Evolutionary conservation across 805 yeast genomes (phyloP).

Genomic region (Candida andamanensis): DNA sequence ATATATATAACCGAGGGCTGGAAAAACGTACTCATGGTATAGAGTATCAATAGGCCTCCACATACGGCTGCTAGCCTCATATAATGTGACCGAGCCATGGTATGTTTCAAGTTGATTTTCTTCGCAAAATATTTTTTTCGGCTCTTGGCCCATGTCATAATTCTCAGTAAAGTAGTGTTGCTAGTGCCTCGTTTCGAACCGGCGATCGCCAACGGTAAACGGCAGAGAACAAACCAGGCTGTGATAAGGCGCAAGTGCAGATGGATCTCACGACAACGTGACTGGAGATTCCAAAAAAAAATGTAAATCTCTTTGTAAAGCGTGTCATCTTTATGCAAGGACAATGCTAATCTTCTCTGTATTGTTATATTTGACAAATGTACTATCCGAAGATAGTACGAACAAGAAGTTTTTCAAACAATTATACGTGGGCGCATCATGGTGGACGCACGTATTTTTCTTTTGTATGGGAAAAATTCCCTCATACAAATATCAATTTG

Average conservation of each 20-base stretch:
- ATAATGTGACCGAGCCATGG: conserved; percentile 12
- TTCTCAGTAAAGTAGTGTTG: no score
- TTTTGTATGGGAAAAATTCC: not conserved
- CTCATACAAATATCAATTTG: conserved; percentile 7
- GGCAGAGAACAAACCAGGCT: no score
- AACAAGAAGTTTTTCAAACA: conserved; percentile 5
- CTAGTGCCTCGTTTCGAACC: no score
- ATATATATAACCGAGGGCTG: conserved; percentile 14
- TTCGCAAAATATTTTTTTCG: no score
- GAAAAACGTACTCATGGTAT: conserved; percentile 6
- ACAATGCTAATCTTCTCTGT: conserved; percentile 99
- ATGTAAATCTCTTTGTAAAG: conserved; percentile 99
- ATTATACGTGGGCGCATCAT: not conserved
- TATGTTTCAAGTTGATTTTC: no score
- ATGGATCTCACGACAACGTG: no score
- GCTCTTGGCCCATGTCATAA: no score
- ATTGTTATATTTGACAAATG: conserved; percentile 99
- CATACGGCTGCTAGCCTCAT: conserved; percentile 10
- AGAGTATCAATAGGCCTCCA: conserved; percentile 12
- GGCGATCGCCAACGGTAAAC: no score
- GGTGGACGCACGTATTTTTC: no score
- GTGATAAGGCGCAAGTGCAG: no score
- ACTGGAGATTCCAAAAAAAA: conserved; percentile 55
- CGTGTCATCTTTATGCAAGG: conserved; percentile 99
- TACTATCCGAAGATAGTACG: conserved; percentile 43